Base-by-base conservation (phyloP, 192 early-diverging fungal genomes). In the Entomortierella chlamydospora region DNA sequence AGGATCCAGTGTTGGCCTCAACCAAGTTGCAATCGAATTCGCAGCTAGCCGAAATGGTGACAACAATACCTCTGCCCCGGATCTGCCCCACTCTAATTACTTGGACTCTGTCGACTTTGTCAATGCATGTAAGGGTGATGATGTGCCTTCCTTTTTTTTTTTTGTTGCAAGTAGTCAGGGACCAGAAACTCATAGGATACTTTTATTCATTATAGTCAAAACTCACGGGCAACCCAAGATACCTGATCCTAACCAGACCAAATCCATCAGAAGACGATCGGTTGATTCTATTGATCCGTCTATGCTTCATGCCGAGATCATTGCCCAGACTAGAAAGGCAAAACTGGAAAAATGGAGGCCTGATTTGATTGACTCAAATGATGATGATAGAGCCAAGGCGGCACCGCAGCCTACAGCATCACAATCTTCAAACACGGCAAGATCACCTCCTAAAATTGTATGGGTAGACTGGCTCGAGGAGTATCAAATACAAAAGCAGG, bases 401-500 rank as follows among this genome's bases (percentile, higher is more conserved):
- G 28, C 26, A 1, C 50, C 64, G 20, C 33, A 47, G 11, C 28
- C 42, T 31, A 4, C 4, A 3, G 54, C 26, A 22, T 20, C 34
- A 47, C 20, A 52, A 18, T 17, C 50, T n/a, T 33, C 10, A 1
- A 20, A 25, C 10, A 41, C 59, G 26, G 60, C 50, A 23, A 10
- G 43, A 10, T 47, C 39, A 41, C 39, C 39, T 9, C n/a, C 37
- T 10, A 79, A 79, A 12, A 43, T 79, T 31, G 63, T 79, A 10
- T 79, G 76, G 76, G 68, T 79, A 0, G 76, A 79, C 29, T 79
- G 76, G 76, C 51, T 79, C 26, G 76, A 79, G 26, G 76, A 79
- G 33, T 79, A 79, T 26, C 67, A 79, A 25, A 39, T 56, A 4
- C 62, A 70, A 30, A 79, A 79, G 33, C 64, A 70, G 62, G 25